A percentile compares a stretch with the other conserved stretches of the same genome.
Evolutionary conservation across 768 basidiomycete genomes (phyloP).

Genomic region (Hemileccinum impolitum): DNA sequence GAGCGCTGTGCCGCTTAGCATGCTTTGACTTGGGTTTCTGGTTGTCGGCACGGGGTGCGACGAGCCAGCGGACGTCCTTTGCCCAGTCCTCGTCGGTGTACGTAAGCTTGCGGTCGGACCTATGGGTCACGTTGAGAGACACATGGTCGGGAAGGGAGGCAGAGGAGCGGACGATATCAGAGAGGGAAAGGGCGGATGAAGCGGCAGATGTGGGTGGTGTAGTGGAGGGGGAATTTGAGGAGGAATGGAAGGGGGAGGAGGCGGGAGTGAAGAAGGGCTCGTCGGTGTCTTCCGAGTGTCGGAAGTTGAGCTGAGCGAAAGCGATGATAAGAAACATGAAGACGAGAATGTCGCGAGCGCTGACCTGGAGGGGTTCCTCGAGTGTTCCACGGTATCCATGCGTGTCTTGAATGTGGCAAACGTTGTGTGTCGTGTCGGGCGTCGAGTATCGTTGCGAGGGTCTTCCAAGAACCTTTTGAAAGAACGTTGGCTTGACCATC

Average conservation of each 20-base stretch:
- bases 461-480: conserved; percentile 58
- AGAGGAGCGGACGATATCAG: conserved; percentile 36
- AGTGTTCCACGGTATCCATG: conserved; percentile 6
- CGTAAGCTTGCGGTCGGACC: conserved; percentile 28
- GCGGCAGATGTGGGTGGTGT: conserved; percentile 25
- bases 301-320: conserved; percentile 15
- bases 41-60: conserved; percentile 28
- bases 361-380: conserved; percentile 18
- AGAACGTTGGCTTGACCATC: conserved; percentile 55
- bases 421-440: conserved; percentile 15
- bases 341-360: conserved; percentile 3
- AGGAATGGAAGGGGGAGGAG: conserved; percentile 17
- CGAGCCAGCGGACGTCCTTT: conserved; percentile 65
- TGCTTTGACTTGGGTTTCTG: conserved; percentile 21
- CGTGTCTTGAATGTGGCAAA: conserved; percentile 1
- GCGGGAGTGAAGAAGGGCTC: conserved; percentile 50
- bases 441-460: conserved; percentile 62
- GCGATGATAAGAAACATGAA: conserved; percentile 4
- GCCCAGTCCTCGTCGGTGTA: conserved; percentile 64
- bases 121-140: conserved; percentile 18
- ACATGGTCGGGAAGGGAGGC: conserved; percentile 28
- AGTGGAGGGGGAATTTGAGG: conserved; percentile 19
- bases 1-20: conserved; percentile 17
- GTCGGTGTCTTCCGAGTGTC: conserved; percentile 30
- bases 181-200: conserved; percentile 28